phyloP scores from a whole-genome alignment of 2,329 filamentous ascomycete genomes.

The Phyllosticta ampelicida region DNA sequence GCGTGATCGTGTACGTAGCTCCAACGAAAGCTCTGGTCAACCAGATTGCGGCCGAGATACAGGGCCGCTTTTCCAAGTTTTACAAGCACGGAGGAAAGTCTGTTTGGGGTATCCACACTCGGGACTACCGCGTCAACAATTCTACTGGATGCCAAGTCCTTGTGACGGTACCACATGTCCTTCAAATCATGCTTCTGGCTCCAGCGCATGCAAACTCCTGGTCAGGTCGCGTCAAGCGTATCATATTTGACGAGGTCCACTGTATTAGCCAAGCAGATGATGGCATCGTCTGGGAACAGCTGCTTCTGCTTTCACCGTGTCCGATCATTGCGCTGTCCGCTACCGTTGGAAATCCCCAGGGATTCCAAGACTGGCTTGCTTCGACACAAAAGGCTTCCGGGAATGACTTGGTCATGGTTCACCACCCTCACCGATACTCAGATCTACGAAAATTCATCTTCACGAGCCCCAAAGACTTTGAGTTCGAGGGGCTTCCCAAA shows the following conservation, averaged over 20 bases:
- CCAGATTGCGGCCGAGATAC: slow-evolving; percentile 70
- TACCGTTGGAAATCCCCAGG: slow-evolving; percentile 63
- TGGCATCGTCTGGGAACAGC: slow-evolving; percentile 67
- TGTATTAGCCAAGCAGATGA: slow-evolving; percentile 69
- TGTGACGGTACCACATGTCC: slow-evolving; percentile 66
- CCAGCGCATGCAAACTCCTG: slow-evolving; percentile 57
- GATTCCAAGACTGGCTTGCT: slow-evolving; percentile 59
- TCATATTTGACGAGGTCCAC: slow-evolving; percentile 77
- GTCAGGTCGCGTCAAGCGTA: slow-evolving; percentile 57
- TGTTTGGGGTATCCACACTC: slow-evolving; percentile 69
- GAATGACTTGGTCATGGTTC: slow-evolving; percentile 54
- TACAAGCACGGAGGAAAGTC: slow-evolving; percentile 51
- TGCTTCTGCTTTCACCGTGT: slow-evolving; percentile 62
- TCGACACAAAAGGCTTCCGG: slow-evolving; percentile 54
- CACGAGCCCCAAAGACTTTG: slow-evolving; percentile 36
- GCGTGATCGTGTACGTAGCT: slow-evolving; percentile 66
- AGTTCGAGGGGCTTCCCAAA: slow-evolving; percentile 42
- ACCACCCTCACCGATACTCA: slow-evolving; percentile 60
- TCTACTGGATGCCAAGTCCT: slow-evolving; percentile 61
- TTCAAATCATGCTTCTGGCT: slow-evolving; percentile 66
- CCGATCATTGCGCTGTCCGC: slow-evolving; percentile 71
- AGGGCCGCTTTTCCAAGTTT: slow-evolving; percentile 61
- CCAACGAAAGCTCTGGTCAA: slow-evolving; percentile 76
- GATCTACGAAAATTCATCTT: slow-evolving; percentile 69
- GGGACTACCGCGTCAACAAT: slow-evolving; percentile 66